Base-by-base conservation (phyloP, 2,329 filamentous ascomycete genomes). In the Colletotrichum costaricense region DNA sequence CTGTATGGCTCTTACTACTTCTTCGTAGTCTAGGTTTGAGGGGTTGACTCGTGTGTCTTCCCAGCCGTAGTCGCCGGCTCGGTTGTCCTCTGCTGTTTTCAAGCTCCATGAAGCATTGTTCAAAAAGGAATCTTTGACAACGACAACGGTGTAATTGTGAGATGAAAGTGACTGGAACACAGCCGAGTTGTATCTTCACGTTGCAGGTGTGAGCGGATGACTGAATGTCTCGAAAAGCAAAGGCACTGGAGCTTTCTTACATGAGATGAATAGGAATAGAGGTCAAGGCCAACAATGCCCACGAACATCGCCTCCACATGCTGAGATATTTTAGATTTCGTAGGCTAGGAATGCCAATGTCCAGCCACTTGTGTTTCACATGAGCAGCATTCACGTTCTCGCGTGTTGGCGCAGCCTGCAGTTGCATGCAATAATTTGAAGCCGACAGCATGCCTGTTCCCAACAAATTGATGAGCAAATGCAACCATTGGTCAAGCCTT, bases 301-400 rank as follows among this genome's bases (percentile, higher is more conserved):
- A 68, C 33, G 57, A 68, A 8, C 16, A 30, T 28, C 28, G 42
- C 24, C 58, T 62, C 65, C 57, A 55, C 4, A 54, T 49, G 12
- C 35, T 49, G 33, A 69, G 26, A 9, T 58, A 33, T 19, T 24
- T 38, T 1, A 67, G 24, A 6, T 63, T 69, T 2, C 38, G 67
- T 2, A 69, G 16, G 8, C 67, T 69, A 4, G 60, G 79, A 1
- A 87, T 77, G 0, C 88, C 86, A 58, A 88, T 84, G 42, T 86
- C 83, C 0, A 88, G 76, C 82, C 83, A 86, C 19, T 76, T 78
- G 3, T 81, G 78, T 54, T 77, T 74, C 0, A 74, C 64, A 78
- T 91, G 89, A 0, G 86, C 87, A 14, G 74, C 24, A 26, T 82
- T 76, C 14, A 82, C 66, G 12, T 81, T 76, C 0, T 54, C 65